Base-by-base conservation (phyloP, 164 flowering plant species). In the Paratinospora sagittata region DNA sequence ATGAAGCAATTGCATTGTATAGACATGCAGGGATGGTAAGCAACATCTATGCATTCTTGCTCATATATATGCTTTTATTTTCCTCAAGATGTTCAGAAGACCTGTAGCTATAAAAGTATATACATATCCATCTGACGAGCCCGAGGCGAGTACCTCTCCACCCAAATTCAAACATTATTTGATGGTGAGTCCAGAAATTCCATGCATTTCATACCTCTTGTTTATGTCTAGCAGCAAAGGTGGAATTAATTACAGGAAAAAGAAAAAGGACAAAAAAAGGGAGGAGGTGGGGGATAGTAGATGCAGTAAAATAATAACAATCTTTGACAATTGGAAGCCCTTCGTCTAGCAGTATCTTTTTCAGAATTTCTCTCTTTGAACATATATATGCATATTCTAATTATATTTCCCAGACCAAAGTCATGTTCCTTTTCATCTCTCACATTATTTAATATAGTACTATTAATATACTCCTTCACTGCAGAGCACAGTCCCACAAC, bases 121-220 rank as follows among this genome's bases (percentile, higher is more conserved):
- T 81, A 62, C n/a, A n/a, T 69, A 85, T 13, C 98, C 98, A 69
- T 91, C 96, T 0, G 93, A 84, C 41, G 98, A 93, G 47, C 97
- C 98, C 0, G 95, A 84, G 64, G 76, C 88, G 24, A 93, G 81
- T 55, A 17, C 81, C 61, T 86, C 81, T 3, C 96, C 99, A 80
- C 89, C 88, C 75, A 72, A 58, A 81, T 88, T 91, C 82, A 96
- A 91, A 75, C 73, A 83, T 77, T 96, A 96, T 78, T 87, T 92
- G 63, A 96, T 78, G 36, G 99, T 90, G 73, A 96, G 93, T n/a
- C 99, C 99, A 45, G 86, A 88, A 2, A 93, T 97, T n/a, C 90
- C 91, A 76, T 96, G 97, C 73, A 84, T 74, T 76, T 90, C 98
- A 36, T 83, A 90, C 74, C 97, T 85, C 79, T 79, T 90, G 83